Evolutionary conservation across 805 yeast species (phyloP).

Genomic region (Candida sphagnicola): DNA sequence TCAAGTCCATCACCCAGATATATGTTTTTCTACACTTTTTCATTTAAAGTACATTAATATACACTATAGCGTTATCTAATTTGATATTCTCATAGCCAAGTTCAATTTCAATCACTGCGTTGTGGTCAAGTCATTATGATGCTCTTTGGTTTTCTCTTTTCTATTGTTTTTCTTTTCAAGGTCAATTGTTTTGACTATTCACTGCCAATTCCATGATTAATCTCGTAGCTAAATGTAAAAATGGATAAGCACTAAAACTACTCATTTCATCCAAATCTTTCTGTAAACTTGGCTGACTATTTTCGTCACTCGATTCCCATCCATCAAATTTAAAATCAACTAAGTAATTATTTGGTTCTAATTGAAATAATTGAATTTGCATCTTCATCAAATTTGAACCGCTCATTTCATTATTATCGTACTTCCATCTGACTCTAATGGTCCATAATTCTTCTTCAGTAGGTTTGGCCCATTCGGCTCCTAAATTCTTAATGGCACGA

Average conservation of each 20-base stretch:
- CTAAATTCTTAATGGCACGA: slow-evolving; percentile 85
- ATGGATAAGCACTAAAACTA: slow-evolving; percentile 94
- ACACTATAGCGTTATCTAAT: no score
- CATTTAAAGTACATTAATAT: no score
- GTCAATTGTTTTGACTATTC: slow-evolving; percentile 58
- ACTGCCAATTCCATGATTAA: slow-evolving; percentile 96
- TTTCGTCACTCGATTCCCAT: slow-evolving; percentile 55
- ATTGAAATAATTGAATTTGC: slow-evolving; percentile 93
- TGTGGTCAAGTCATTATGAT: no score
- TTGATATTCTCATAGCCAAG: no score
- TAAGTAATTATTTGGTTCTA: slow-evolving; percentile 92
- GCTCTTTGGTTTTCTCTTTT: no score
- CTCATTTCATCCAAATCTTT: slow-evolving; percentile 65
- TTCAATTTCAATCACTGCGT: no score
- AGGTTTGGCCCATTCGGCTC: slow-evolving; percentile 97
- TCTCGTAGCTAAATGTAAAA: slow-evolving; percentile 85
- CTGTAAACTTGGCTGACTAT: slow-evolving; percentile 20
- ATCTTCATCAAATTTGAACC: slow-evolving; percentile 84
- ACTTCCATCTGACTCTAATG: slow-evolving; percentile 90
- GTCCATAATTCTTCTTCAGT: slow-evolving; percentile 96
- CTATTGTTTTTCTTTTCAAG: no score
- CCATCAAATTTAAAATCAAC: slow-evolving; percentile 98
- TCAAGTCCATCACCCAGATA: no score
- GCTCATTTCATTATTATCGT: slow-evolving; percentile 37
- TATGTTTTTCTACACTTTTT: no score